phyloP scores from a whole-genome alignment of 129 eudicot species.

The Logfia minima region DNA sequence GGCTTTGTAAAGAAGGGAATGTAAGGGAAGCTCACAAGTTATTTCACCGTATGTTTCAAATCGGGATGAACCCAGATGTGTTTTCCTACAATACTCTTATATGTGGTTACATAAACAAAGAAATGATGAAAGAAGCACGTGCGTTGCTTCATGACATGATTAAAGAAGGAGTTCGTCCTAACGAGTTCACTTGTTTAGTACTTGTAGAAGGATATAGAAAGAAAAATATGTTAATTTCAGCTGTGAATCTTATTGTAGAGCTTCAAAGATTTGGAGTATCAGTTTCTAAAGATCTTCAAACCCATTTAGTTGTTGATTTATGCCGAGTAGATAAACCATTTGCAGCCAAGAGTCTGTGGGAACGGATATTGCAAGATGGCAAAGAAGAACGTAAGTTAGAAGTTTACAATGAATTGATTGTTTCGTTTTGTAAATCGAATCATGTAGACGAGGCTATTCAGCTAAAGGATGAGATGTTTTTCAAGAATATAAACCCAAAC shows the following conservation, averaged over 20 bases:
- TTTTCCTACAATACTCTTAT: slow-evolving; percentile 73
- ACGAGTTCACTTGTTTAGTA: slow-evolving; percentile 57
- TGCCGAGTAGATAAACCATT: slow-evolving; percentile 66
- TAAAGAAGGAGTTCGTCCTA: slow-evolving; percentile 46
- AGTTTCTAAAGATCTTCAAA: slow-evolving; percentile 47
- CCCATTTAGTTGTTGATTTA: slow-evolving; percentile 54
- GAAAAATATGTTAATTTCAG: slow-evolving; percentile 58
- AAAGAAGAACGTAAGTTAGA: slow-evolving; percentile 34
- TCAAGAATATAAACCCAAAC: slow-evolving; percentile 47
- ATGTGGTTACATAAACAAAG: slow-evolving; percentile 79
- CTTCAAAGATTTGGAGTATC: slow-evolving; percentile 54
- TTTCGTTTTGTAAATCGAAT: slow-evolving; percentile 52
- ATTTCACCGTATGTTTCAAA: slow-evolving; percentile 56
- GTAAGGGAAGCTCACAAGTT: slow-evolving; percentile 71
- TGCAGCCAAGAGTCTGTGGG: slow-evolving; percentile 76
- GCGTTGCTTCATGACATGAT: slow-evolving; percentile 71
- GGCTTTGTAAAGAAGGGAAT: slow-evolving; percentile 73
- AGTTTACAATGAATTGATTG: slow-evolving; percentile 57
- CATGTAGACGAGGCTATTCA: slow-evolving; percentile 54
- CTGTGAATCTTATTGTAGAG: slow-evolving; percentile 70
- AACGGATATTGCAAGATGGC: slow-evolving; percentile 49
- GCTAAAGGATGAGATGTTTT: slow-evolving; percentile 59
- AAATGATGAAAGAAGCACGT: slow-evolving; percentile 81
- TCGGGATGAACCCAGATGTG: slow-evolving; percentile 70
- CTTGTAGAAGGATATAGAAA: slow-evolving; percentile 76